Evolutionary conservation across 2,329 filamentous ascomycete species (phyloP).

Genomic region (Phaeosphaeria sp.): DNA sequence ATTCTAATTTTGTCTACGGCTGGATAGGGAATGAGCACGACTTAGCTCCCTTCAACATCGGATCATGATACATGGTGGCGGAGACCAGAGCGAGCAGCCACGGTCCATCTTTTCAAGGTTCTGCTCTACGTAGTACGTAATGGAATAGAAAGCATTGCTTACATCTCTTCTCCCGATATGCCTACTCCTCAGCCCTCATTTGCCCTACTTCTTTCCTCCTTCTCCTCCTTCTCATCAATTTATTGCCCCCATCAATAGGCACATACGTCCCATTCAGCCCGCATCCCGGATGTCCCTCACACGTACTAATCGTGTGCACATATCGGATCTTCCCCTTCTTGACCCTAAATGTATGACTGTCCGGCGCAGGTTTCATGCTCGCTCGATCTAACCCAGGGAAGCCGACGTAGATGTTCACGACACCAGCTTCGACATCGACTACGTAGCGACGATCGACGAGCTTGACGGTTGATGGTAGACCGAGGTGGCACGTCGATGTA

Average conservation of each 20-base stretch:
- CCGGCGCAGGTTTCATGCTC: constrained; percentile 19
- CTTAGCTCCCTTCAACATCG: neutral
- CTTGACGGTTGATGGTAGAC: constrained; percentile 27
- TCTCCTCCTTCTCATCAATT: neutral
- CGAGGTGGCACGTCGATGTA: constrained; percentile 26
- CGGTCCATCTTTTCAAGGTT: neutral
- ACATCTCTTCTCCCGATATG: neutral
- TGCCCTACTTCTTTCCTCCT: neutral
- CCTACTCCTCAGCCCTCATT: neutral
- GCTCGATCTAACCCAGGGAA: constrained; percentile 29
- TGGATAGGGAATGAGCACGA: neutral
- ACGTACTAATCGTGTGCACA: constrained; percentile 30
- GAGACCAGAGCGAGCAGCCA: neutral
- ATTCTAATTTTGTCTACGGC: neutral
- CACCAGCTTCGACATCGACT: constrained; percentile 32
- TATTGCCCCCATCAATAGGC: constrained; percentile 5
- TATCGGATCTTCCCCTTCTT: constrained; percentile 32
- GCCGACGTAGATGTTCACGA: constrained; percentile 31
- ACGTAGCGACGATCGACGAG: constrained; percentile 33
- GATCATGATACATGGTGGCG: neutral
- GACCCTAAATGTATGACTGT: constrained; percentile 35
- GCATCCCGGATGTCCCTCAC: constrained; percentile 27
- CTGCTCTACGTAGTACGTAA: neutral
- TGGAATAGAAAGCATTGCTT: neutral
- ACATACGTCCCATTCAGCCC: constrained; percentile 22